Evolutionary conservation across 2,329 filamentous ascomycete genomes (phyloP).

Genomic region (Penicillium verrucosum): DNA sequence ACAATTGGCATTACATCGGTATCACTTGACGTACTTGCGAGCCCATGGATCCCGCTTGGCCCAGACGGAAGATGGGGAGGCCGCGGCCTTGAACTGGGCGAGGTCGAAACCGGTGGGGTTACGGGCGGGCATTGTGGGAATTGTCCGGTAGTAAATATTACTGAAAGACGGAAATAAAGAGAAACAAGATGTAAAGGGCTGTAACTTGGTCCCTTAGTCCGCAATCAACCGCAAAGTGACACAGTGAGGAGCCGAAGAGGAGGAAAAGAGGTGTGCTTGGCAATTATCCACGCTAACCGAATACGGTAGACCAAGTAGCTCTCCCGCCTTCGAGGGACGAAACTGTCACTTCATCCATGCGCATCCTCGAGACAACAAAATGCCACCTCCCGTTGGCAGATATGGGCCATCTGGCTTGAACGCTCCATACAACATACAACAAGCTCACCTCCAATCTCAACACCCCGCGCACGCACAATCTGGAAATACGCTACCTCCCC

Average conservation of each 20-base stretch:
- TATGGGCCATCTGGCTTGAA: constrained; percentile 58
- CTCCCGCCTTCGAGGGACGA: constrained; percentile 31
- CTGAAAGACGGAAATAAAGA: constrained; percentile 10
- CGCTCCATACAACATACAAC: constrained; percentile 56
- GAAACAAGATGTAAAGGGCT: constrained; percentile 1
- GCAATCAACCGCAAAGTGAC: constrained; percentile 11
- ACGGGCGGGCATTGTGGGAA: constrained; percentile 49
- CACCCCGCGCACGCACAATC: constrained; percentile 42
- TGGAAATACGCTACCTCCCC: constrained; percentile 51
- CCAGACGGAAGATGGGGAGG: constrained; percentile 54
- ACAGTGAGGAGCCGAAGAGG: constrained; percentile 8
- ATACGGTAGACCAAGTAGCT: constrained; percentile 23
- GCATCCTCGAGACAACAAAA: constrained; percentile 31
- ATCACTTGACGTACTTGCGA: constrained; percentile 51
- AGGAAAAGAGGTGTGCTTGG: constrained; percentile 27
- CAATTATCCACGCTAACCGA: constrained; percentile 30
- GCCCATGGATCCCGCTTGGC: constrained; percentile 60
- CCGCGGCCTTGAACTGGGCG: constrained; percentile 70
- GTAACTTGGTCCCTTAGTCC: constrained; percentile 7
- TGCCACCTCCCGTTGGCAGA: constrained; percentile 59
- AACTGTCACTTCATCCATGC: constrained; percentile 22
- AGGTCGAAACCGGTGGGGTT: constrained; percentile 91
- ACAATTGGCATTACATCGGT: background rate
- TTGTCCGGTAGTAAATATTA: constrained; percentile 11
- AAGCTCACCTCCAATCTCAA: constrained; percentile 44